These are phyloP conservation scores for Exserohilum rostratum DNA, from an alignment of 2,329 filamentous ascomycete genomes.

Conservation along the genomic window DNA sequence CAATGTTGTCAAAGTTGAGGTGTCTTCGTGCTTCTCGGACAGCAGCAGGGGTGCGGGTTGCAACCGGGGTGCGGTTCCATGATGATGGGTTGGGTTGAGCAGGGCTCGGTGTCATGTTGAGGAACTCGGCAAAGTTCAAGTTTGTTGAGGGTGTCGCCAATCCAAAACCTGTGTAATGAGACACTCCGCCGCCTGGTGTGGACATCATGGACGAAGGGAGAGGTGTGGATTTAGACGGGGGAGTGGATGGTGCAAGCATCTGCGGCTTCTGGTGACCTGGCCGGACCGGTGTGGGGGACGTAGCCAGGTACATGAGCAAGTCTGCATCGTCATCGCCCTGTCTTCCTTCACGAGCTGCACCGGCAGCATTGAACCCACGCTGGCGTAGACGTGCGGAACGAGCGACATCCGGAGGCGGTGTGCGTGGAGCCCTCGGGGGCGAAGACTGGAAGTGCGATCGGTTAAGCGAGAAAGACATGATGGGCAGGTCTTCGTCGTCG, in stretches of 20 bases:
- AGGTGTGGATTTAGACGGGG: conserved; percentile 61
- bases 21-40: conserved; percentile 73
- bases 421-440: conserved; percentile 64
- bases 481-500: conserved; percentile 80
- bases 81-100: conserved; percentile 73
- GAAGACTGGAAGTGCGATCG: conserved; percentile 72
- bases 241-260: conserved; percentile 60
- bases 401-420: conserved; percentile 48
- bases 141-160: conserved; percentile 80
- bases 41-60: conserved; percentile 71
- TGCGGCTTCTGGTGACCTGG: conserved; percentile 53
- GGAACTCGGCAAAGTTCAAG: conserved; percentile 96
- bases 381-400: conserved; percentile 50
- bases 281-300: conserved; percentile 85
- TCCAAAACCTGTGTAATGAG: conserved; percentile 62
- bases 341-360: conserved; percentile 54
- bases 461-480: conserved; percentile 71
- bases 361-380: conserved; percentile 47
- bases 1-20: conserved; percentile 81
- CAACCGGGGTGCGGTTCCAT: conserved; percentile 69
- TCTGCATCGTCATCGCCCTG: conserved; percentile 83
- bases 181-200: conserved; percentile 72
- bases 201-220: conserved; percentile 86
- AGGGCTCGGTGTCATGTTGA: conserved; percentile 95
- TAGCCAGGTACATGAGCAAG: conserved; percentile 85